Base-by-base conservation (phyloP, 1,139 yeast genomes). In the Debaryomycetaceae sp. region DNA sequence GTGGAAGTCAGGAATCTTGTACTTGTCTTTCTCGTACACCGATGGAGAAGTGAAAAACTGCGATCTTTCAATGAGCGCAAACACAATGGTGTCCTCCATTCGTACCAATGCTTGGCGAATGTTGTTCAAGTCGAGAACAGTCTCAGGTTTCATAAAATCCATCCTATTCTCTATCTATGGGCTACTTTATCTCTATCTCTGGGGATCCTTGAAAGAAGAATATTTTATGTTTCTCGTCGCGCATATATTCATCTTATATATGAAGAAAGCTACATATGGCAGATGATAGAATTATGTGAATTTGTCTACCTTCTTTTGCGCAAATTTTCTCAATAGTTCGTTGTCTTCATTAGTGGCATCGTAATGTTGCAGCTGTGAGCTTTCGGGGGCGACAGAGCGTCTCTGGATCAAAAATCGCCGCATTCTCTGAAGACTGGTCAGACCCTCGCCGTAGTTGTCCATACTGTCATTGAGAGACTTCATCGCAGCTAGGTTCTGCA, bases 61-160 rank as follows among this genome's bases (percentile, higher is more conserved):
- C 3, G 97, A 88, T 52, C 99, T 76, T 65, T 93, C 99, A 50
- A 93, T 91, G 55, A 93, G 78, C 48, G 86, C 87, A 73, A 91
- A 93, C 51, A 93, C 87, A 56, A 93, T 90, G 7, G 97, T 86
- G 64, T 93, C 99, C 59, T 93, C 99, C 97, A 93, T 89, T 43
- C 97, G 81, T 38, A 90, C 84, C 44, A 93, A 73, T 20, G 91
- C 87, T 50, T 80, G 82, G 52, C 99, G 83, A 57, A 93, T 93
- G 64, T 93, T 90, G 57, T 72, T 72, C 50, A 93, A 72, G 59
- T 89, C 80, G 46, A 93, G 76, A 6, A 90, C 97, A 0, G 96
- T 81, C 39, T 84, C 86, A 11, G 96, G 95, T 53, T 83, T 80
- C 65, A 80, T 77, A 63, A 91, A 91, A 65, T 93, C 96, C 97